Conservation (phyloP, 495 filamentous ascomycete genomes). For the Sabuloglossum arenarium region DNA sequence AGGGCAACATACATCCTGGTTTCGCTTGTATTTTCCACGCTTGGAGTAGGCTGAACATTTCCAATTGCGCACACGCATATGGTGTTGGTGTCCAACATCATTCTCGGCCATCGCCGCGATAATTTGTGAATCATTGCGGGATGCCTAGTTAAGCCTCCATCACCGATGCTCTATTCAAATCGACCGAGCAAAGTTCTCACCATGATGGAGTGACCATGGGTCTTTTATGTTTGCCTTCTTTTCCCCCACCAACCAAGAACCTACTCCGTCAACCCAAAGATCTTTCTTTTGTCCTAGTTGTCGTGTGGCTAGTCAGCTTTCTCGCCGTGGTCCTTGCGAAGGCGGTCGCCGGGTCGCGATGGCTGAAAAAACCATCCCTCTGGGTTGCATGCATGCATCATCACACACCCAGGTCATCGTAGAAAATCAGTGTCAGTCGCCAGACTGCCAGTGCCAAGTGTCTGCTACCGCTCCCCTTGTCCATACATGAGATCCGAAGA, state of each 20-base stretch:
- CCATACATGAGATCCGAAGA: neutral
- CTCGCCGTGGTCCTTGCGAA: neutral
- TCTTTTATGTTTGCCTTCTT: neutral
- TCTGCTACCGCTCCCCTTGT: neutral
- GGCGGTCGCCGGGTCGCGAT: neutral
- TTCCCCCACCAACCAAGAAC: neutral
- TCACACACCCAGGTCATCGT: neutral
- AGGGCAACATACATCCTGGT: neutral
- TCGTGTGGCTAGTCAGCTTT: neutral
- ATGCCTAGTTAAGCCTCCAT: neutral
- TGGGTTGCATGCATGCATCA: slow-evolving; percentile 1
- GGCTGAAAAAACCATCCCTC: slow-evolving; percentile 1
- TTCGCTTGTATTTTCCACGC: neutral
- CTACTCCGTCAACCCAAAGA: neutral
- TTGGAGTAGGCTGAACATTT: neutral
- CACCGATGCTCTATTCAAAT: no score
- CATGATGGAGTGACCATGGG: no score
- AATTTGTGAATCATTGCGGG: neutral
- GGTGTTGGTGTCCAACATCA: neutral
- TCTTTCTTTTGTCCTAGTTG: neutral
- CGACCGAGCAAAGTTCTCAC: no score
- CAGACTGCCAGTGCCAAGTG: no score
- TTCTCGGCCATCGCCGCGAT: neutral
- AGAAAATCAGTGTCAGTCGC: no score
- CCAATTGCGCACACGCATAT: slow-evolving; percentile 1